phyloP scores from a whole-genome alignment of 2,329 filamentous ascomycete genomes.

The Endoconidiophora laricicola region DNA sequence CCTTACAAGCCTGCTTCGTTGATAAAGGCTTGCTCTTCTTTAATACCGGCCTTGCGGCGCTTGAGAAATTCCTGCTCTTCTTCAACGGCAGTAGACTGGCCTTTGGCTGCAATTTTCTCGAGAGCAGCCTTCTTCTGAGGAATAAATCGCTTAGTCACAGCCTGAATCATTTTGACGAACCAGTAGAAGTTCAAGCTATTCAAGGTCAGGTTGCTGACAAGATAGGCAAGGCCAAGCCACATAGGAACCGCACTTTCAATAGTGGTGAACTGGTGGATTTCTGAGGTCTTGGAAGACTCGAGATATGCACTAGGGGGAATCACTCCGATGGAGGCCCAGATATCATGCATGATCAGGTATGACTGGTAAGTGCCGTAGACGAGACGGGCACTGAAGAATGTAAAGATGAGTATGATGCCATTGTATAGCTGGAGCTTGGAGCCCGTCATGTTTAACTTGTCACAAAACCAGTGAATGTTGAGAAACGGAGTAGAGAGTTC shows the following conservation, averaged over 20 bases:
- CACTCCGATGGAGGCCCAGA: constrained; percentile 29
- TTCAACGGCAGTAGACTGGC: constrained; percentile 8
- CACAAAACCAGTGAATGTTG: constrained; percentile 85
- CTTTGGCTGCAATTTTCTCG: neutral
- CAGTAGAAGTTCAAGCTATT: constrained; percentile 70
- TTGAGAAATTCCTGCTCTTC: constrained; percentile 1
- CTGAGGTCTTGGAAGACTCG: constrained; percentile 24
- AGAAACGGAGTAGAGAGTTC: constrained; percentile 73
- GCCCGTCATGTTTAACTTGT: constrained; percentile 70
- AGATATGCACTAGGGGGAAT: constrained; percentile 12
- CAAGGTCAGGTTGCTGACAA: constrained; percentile 53
- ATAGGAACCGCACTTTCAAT: constrained; percentile 38
- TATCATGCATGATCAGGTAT: constrained; percentile 50
- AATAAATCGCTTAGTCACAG: constrained; percentile 60
- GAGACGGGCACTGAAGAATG: constrained; percentile 62
- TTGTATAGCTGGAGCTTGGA: constrained; percentile 60
- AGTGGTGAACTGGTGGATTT: constrained; percentile 26
- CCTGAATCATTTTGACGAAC: constrained; percentile 76
- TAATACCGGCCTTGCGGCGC: constrained; percentile 8
- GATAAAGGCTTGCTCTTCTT: constrained; percentile 5
- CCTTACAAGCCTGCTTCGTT: constrained; percentile 7
- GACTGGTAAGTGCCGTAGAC: constrained; percentile 65
- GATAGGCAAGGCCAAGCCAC: constrained; percentile 54
- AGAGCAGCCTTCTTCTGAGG: neutral
- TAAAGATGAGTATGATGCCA: constrained; percentile 52